Base-by-base conservation (phyloP, 176 grass and related monocot species). In the Zea luxurians region DNA sequence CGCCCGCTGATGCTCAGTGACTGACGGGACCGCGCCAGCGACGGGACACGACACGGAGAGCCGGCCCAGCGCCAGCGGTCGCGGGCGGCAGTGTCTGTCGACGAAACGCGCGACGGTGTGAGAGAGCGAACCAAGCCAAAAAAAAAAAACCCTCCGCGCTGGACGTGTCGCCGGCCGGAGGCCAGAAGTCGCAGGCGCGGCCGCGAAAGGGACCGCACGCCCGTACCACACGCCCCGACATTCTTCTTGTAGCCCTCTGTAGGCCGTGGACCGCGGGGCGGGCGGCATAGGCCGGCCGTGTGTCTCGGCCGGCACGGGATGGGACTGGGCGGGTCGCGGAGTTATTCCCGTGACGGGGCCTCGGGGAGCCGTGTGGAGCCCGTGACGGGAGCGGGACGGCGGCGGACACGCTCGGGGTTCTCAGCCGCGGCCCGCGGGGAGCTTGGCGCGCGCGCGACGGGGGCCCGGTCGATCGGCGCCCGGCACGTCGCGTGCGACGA, bases 181-280 rank as follows among this genome's bases (percentile, higher is more conserved):
- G 69, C 48, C 73, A n/a, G 34, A 37, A n/a, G 70, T 53, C 36
- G 21, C 13, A 5, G 8, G 46, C 0, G 6, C 59, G 1, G 17
- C 53, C 9, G 27, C 4, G 73, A 80, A 80, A 66, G 66, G 79
- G 80, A 78, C 80, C 6, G 52, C 43, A 37, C 59, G 50, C 67
- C 16, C 37, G 41, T 40, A 50, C 76, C 76, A 5, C 48, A 16
- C 61, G 60, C n/a, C 58, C 54, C 8, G 52, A 84, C 81, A 88
- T 88, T 88, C 86, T 55, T 76, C 71, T 80, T 80, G 86, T 70
- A 80, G 80, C 61, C 85, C 13, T 10, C 15, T 20, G 62, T 20
- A 70, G 78, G 66, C 20, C 45, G 50, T 65, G 61, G 65, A 87
- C 78, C 57, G 65, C 57, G 50, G 44, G 45, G 3, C 37, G 49